These are phyloP conservation scores for Nadsonia commutata DNA, from an alignment of 1,139 yeast species.

Conservation along the genomic window DNA sequence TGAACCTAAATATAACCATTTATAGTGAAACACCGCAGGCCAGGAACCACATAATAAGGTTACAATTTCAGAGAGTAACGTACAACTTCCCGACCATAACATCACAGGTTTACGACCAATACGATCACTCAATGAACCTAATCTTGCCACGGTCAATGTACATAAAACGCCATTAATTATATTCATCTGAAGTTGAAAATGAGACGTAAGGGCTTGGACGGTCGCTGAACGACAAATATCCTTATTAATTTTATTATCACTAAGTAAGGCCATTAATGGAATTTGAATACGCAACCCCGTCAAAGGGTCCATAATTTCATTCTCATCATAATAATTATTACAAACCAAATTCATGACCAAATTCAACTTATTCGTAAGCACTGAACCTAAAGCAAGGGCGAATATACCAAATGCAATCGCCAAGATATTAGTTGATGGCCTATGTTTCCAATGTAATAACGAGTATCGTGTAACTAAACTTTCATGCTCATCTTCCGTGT, in stretches of 20 bases:
- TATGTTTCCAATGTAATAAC: neutral
- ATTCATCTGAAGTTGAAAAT: neutral
- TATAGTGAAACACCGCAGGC: constrained; percentile 22
- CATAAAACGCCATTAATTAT: neutral
- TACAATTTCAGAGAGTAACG: constrained; percentile 19
- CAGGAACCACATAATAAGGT: constrained; percentile 14
- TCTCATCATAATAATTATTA: neutral
- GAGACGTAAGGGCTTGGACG: neutral
- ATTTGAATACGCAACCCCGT: neutral
- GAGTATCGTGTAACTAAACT: neutral
- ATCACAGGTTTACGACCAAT: constrained; percentile 44
- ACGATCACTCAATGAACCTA: constrained; percentile 26
- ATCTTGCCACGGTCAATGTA: constrained; percentile 1
- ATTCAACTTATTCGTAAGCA: neutral
- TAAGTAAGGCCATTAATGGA: neutral
- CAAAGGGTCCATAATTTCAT: neutral
- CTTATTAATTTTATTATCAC: neutral
- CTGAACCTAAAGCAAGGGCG: neutral
- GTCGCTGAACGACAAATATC: neutral
- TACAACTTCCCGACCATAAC: constrained; percentile 21
- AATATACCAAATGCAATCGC: neutral
- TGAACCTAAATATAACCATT: constrained; percentile 26
- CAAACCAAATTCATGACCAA: neutral
- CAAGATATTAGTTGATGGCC: neutral
- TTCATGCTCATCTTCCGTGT: neutral